These are phyloP conservation scores for Dactylellina parvicollis DNA, from an alignment of 2,329 filamentous ascomycete species.

Conservation along the genomic window DNA sequence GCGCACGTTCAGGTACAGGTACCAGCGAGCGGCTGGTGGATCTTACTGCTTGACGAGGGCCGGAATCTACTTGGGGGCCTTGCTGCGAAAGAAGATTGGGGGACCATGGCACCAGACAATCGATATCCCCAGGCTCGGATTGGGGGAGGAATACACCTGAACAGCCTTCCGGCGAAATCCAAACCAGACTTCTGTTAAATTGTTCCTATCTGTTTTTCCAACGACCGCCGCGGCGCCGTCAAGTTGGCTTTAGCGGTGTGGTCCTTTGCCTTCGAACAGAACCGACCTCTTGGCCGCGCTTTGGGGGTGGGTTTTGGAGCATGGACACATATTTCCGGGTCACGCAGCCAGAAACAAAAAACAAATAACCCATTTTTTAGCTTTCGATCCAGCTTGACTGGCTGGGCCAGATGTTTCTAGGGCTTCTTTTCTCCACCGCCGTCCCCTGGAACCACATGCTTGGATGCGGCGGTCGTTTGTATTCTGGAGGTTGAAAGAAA, in stretches of 20 bases:
- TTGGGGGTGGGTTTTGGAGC: neutral
- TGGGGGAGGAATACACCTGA: conserved; percentile 46
- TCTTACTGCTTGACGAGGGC: conserved; percentile 20
- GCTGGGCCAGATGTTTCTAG: neutral
- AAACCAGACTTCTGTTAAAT: conserved; percentile 46
- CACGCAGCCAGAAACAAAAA: conserved; percentile 33
- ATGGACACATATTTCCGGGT: conserved; percentile 52
- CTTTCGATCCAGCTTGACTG: conserved; percentile 23
- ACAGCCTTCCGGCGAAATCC: conserved; percentile 49
- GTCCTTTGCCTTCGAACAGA: conserved; percentile 16
- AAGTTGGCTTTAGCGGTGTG: neutral
- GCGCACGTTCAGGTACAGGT: conserved; percentile 32
- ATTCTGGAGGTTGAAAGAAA: conserved; percentile 11
- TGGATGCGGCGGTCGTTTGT: conserved; percentile 18
- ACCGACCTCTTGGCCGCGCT: conserved; percentile 4
- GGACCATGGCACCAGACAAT: neutral
- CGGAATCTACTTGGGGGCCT: conserved; percentile 28
- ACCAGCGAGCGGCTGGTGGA: conserved; percentile 32
- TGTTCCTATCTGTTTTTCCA: conserved; percentile 37
- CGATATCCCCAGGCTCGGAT: conserved; percentile 26
- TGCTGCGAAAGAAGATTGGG: no score
- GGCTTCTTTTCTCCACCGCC: neutral
- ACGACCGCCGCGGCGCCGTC: neutral
- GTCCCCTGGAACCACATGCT: conserved; percentile 17
- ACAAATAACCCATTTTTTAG: conserved; percentile 16